Conservation (phyloP, 2,329 filamentous ascomycete species). For the Microascus cirrosus region DNA sequence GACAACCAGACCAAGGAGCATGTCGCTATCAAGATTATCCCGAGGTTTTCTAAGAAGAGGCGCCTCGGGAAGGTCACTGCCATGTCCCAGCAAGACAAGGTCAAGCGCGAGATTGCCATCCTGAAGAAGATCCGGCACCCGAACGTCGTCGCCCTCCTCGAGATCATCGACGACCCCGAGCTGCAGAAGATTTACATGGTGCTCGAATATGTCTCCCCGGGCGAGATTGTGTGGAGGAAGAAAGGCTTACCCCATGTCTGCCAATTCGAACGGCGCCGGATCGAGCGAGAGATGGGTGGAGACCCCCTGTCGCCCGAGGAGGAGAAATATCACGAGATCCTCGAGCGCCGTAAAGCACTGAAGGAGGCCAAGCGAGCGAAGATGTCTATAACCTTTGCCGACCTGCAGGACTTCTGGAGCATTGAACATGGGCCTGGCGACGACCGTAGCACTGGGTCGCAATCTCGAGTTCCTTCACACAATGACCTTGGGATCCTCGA, state of each 20-base stretch:
- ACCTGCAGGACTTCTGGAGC: slow-evolving; percentile 65
- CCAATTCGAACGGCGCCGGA: slow-evolving; percentile 67
- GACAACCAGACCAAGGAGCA: slow-evolving; percentile 65
- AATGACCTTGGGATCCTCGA: slow-evolving; percentile 26
- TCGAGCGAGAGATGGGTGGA: slow-evolving; percentile 60
- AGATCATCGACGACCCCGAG: slow-evolving; percentile 95
- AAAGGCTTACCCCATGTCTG: slow-evolving; percentile 78
- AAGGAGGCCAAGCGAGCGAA: slow-evolving; percentile 48
- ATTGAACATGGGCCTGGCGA: slow-evolving; percentile 62
- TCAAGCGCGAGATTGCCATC: slow-evolving; percentile 93
- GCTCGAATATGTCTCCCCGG: slow-evolving; percentile 85
- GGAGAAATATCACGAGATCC: slow-evolving; percentile 46
- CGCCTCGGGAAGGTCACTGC: slow-evolving; percentile 75
- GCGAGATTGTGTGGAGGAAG: slow-evolving; percentile 89
- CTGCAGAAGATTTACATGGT: slow-evolving; percentile 98
- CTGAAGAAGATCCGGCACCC: slow-evolving; percentile 95
- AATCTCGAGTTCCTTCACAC: slow-evolving; percentile 28
- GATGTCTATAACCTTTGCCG: slow-evolving; percentile 35
- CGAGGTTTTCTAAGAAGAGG: slow-evolving; percentile 85
- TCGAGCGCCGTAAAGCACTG: slow-evolving; percentile 46
- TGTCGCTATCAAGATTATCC: slow-evolving; percentile 98
- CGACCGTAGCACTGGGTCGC: slow-evolving; percentile 30
- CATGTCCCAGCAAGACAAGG: slow-evolving; percentile 59
- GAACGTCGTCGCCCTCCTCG: slow-evolving; percentile 90
- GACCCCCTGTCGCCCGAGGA: slow-evolving; percentile 48